Conservation (phyloP, 2,329 filamentous ascomycete genomes). For the Lizonia empirigonia region DNA sequence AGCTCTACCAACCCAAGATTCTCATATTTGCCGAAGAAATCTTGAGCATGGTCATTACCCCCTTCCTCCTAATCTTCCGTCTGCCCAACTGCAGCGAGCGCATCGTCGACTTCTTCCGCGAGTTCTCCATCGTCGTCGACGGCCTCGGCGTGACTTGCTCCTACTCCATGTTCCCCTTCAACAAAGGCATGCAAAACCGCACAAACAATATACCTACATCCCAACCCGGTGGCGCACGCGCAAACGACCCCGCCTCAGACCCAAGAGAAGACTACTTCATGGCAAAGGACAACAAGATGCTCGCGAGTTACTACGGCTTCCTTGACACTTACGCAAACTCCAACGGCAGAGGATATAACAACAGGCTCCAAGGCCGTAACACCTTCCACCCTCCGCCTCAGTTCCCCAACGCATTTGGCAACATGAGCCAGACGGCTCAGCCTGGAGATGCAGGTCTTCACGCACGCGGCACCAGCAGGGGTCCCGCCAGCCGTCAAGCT, state of each 20-base stretch:
- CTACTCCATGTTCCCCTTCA: constrained; percentile 96
- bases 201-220: constrained; percentile 54
- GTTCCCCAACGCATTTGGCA: constrained; percentile 69
- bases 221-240: constrained; percentile 41
- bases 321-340: constrained; percentile 76
- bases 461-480: constrained; percentile 35
- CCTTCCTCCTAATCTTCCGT: constrained; percentile 84
- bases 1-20: constrained; percentile 89
- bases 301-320: constrained; percentile 95
- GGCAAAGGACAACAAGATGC: constrained; percentile 96
- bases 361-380: constrained; percentile 52
- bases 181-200: constrained; percentile 67
- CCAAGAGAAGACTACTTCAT: constrained; percentile 91
- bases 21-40: constrained; percentile 93
- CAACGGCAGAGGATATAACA: constrained; percentile 39
- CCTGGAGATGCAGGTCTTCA: constrained; percentile 50
- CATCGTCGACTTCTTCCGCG: constrained; percentile 95
- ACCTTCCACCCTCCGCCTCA: constrained; percentile 76
- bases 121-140: constrained; percentile 96
- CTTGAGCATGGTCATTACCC: constrained; percentile 88
- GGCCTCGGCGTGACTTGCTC: constrained; percentile 95
- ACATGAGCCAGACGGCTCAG: constrained; percentile 55
- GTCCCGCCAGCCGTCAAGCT: constrained; percentile 30
- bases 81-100: constrained; percentile 88
- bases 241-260: constrained; percentile 54